These are phyloP conservation scores for Sphagnum contortum DNA, from an alignment of 225 moss, liverwort and hornwort species.

Conservation along the genomic window DNA sequence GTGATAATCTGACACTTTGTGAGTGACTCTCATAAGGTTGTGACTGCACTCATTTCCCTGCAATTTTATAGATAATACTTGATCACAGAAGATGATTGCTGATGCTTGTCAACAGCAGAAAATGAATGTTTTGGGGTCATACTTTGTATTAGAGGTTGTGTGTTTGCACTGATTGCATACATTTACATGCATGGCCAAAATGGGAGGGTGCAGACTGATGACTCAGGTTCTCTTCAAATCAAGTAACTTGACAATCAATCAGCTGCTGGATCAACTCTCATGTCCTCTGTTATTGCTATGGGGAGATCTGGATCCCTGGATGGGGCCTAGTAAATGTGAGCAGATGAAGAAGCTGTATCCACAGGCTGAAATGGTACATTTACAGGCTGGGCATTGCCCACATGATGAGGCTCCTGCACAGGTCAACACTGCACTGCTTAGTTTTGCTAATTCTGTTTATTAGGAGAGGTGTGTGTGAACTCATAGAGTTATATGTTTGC, in stretches of 20 bases:
- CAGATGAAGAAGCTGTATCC: conserved; percentile 59
- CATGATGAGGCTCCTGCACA: conserved; percentile 64
- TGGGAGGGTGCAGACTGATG: conserved; percentile 43
- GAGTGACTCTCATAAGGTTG: no score
- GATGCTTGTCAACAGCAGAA: no score
- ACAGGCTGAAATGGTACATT: conserved; percentile 45
- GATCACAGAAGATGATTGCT: no score
- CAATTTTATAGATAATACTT: no score
- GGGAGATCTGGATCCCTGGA: conserved; percentile 79
- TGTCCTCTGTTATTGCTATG: conserved; percentile 67
- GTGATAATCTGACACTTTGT: no score
- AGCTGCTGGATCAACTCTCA: conserved; percentile 43
- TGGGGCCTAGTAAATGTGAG: conserved; percentile 65
- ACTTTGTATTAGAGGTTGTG: no score
- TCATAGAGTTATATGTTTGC: no score
- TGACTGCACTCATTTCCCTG: no score
- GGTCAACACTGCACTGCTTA: conserved; percentile 52
- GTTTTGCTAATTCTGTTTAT: conserved; percentile 21
- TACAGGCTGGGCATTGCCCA: conserved; percentile 73
- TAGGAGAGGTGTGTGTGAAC: not conserved
- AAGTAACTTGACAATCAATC: conserved; percentile 47
- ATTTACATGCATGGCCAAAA: no score
- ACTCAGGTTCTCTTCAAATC: conserved; percentile 55
- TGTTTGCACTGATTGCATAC: no score
- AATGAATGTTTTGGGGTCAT: no score